Evolutionary conservation across 2,329 filamentous ascomycete genomes (phyloP).

Genomic region (Fusarium dimerum): DNA sequence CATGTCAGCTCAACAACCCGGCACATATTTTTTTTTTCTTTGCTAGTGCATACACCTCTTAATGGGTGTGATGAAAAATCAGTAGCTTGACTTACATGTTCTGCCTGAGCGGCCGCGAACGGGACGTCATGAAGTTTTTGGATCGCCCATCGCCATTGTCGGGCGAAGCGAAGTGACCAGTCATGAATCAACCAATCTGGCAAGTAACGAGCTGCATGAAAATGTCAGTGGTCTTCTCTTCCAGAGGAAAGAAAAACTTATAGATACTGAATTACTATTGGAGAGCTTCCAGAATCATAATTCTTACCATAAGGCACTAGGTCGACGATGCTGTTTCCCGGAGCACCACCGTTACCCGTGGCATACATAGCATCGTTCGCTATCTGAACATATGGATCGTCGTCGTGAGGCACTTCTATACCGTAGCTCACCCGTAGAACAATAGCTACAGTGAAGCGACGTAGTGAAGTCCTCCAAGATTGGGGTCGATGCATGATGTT

Average conservation of each 20-base stretch:
- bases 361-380: conserved; percentile 34
- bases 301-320: conserved; percentile 41
- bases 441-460: conserved; percentile 33
- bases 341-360: conserved; percentile 33
- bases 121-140: conserved; percentile 35
- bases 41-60: neutral
- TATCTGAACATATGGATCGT: conserved; percentile 34
- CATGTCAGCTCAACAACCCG: conserved; percentile 11
- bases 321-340: conserved; percentile 43
- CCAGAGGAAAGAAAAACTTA: too few species aligned
- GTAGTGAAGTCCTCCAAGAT: conserved; percentile 29
- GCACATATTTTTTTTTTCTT: neutral
- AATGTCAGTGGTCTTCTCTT: conserved; percentile 5
- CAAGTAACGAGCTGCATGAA: conserved; percentile 23
- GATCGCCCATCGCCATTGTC: conserved; percentile 38
- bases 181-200: conserved; percentile 33
- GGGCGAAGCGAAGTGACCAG: conserved; percentile 34
- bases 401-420: conserved; percentile 28
- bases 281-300: too few species aligned
- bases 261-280: too few species aligned
- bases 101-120: conserved; percentile 30
- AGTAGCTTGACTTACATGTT: conserved; percentile 24
- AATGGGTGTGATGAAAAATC: neutral
- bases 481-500: conserved; percentile 21
- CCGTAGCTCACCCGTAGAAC: conserved; percentile 36